A percentile compares a stretch with the other conserved stretches of the same genome.
Conservation (phyloP, 2,329 filamentous ascomycete genomes). For the Exophiala sp. region DNA sequence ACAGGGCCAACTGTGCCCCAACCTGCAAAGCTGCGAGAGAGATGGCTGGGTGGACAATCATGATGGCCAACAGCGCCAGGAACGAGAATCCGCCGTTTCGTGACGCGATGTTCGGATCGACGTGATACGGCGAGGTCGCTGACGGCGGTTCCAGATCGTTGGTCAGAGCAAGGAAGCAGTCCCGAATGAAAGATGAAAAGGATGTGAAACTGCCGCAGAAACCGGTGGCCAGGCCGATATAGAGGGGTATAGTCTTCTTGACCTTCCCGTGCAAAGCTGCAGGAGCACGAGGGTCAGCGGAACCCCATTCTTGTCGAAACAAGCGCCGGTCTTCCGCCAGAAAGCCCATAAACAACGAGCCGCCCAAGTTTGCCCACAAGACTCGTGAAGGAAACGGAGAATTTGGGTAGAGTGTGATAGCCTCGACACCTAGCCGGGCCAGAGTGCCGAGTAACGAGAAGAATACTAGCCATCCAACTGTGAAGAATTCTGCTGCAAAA, state of each 20-base stretch:
- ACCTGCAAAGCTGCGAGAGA: constrained; percentile 61
- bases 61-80: constrained; percentile 66
- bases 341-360: constrained; percentile 74
- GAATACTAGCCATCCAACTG: constrained; percentile 68
- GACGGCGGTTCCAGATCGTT: constrained; percentile 57
- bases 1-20: constrained; percentile 66
- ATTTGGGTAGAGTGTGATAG: constrained; percentile 70
- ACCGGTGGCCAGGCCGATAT: constrained; percentile 75
- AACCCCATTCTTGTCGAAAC: constrained; percentile 49
- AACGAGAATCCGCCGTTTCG: constrained; percentile 70
- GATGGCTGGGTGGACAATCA: constrained; percentile 62
- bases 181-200: constrained; percentile 77
- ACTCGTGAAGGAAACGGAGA: constrained; percentile 65
- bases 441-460: constrained; percentile 77
- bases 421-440: constrained; percentile 67
- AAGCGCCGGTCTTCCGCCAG: constrained; percentile 66
- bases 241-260: constrained; percentile 79
- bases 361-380: constrained; percentile 78
- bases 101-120: constrained; percentile 33
- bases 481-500: constrained; percentile 33
- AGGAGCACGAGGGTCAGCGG: constrained; percentile 16
- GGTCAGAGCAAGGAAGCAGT: constrained; percentile 66
- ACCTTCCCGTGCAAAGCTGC: constrained; percentile 13
- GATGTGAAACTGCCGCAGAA: constrained; percentile 83
- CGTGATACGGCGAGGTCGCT: constrained; percentile 38